A percentile compares a stretch with the other conserved stretches of the same genome.
Evolutionary conservation across 257 asterid species (phyloP).

Genomic region (Cinchona pubescens): DNA sequence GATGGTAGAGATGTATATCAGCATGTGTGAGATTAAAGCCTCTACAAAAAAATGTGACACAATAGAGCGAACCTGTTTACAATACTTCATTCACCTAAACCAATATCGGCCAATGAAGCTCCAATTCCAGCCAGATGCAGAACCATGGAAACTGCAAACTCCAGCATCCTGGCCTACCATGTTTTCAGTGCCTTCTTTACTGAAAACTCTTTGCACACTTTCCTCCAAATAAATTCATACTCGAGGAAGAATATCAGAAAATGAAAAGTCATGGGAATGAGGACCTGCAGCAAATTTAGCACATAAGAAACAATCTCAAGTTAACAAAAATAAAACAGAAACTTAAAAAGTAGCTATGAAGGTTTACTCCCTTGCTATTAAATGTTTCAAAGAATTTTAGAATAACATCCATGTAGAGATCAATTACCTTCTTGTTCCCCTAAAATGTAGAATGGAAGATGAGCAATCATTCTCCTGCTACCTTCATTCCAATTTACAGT

Average conservation of each 20-base stretch:
- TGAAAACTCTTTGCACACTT: not conserved
- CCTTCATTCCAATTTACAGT: constrained; percentile 79
- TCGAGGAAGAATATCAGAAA: constrained; percentile 59
- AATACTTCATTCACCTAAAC: not conserved
- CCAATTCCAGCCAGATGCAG: not conserved
- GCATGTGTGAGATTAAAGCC: not conserved
- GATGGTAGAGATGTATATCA: not conserved
- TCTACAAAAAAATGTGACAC: not conserved
- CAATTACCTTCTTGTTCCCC: constrained; percentile 74
- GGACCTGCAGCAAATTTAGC: constrained; percentile 54
- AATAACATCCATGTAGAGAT: not conserved
- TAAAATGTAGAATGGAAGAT: constrained; percentile 74
- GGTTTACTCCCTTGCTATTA: not conserved
- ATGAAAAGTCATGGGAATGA: constrained; percentile 71
- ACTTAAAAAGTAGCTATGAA: no score
- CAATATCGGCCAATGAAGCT: not conserved
- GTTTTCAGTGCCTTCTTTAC: not conserved
- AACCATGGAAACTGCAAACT: not conserved
- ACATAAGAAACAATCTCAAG: not conserved
- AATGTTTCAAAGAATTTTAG: not conserved
- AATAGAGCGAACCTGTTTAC: no score
- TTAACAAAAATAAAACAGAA: not conserved
- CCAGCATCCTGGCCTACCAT: not conserved
- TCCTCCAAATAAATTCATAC: constrained; percentile 27
- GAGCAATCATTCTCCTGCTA: constrained; percentile 64